Evolutionary conservation across 768 basidiomycete genomes (phyloP).

Genomic region (Strobilomyces echinocephalus): DNA sequence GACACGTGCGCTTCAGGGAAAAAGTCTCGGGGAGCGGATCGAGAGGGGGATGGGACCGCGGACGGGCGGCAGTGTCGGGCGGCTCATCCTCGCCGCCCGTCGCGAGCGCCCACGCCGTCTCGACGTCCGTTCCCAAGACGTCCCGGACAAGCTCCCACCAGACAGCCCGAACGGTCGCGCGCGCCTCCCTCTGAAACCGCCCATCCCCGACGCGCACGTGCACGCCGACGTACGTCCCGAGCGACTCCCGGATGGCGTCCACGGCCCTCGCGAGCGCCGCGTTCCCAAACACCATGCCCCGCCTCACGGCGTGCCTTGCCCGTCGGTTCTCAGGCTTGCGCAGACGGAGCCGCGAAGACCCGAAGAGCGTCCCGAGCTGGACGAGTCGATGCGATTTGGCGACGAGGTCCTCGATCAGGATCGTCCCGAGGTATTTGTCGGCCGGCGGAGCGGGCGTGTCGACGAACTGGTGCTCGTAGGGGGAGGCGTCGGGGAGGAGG

Average conservation of each 20-base stretch:
- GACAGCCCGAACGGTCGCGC: slow-evolving; percentile 39
- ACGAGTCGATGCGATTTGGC: slow-evolving; percentile 43
- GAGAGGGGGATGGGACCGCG: slow-evolving; percentile 23
- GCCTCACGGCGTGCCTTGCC: slow-evolving; percentile 46
- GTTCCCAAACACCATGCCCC: slow-evolving; percentile 55
- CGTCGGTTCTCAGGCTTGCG: slow-evolving; percentile 35
- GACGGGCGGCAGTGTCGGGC: no score
- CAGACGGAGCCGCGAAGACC: slow-evolving; percentile 62
- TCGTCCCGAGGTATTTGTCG: slow-evolving; percentile 4
- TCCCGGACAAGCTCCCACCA: slow-evolving; percentile 57
- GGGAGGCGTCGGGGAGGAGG: slow-evolving; percentile 46
- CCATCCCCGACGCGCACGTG: slow-evolving; percentile 73
- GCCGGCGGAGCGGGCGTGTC: slow-evolving; percentile 12
- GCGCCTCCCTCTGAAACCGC: slow-evolving; percentile 43
- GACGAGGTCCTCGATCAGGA: slow-evolving; percentile 12
- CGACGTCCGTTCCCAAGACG: slow-evolving; percentile 39
- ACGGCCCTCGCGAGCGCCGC: slow-evolving; percentile 41
- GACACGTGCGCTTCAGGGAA: slow-evolving; percentile 33
- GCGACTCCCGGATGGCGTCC: slow-evolving; percentile 36
- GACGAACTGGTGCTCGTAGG: slow-evolving; percentile 45
- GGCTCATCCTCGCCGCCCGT: neutral
- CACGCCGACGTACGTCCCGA: slow-evolving; percentile 54
- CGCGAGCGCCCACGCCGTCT: slow-evolving; percentile 34
- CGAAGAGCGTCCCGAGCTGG: slow-evolving; percentile 73
- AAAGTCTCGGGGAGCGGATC: slow-evolving; percentile 19